Percentiles rank a stretch among this genome's conserved stretches.
phyloP scores from a whole-genome alignment of 495 filamentous ascomycete genomes.

The Trichoderma gamsii region DNA sequence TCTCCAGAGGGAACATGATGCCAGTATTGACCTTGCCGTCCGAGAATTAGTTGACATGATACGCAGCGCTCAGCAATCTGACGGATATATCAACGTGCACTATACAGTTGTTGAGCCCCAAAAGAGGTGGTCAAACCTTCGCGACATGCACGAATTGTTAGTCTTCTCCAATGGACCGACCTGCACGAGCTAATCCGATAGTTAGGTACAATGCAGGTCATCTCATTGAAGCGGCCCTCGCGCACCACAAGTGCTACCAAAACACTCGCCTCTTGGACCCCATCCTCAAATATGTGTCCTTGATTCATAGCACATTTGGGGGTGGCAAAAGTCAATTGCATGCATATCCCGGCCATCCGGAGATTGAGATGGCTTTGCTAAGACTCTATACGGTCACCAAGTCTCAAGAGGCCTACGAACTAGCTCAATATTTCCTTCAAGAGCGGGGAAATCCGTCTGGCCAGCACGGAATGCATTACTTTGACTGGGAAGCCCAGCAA shows the following conservation, averaged over 20 bases:
- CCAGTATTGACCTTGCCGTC: conserved; percentile 45
- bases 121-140: conserved; percentile 49
- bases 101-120: conserved; percentile 49
- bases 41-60: conserved; percentile 53
- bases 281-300: background rate
- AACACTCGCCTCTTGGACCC: conserved; percentile 32
- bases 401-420: conserved; percentile 39
- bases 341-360: conserved; percentile 55
- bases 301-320: conserved; percentile 25
- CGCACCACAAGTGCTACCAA: conserved; percentile 44
- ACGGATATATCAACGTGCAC: conserved; percentile 57
- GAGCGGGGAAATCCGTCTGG: conserved; percentile 51
- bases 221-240: conserved; percentile 53
- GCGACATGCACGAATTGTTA: conserved; percentile 57
- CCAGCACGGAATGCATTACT: conserved; percentile 43
- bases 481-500: conserved; percentile 44
- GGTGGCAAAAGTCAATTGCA: conserved; percentile 42
- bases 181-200: background rate
- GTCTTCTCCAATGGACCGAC: conserved; percentile 20
- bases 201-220: conserved; percentile 53
- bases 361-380: conserved; percentile 54
- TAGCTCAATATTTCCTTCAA: conserved; percentile 51
- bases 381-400: conserved; percentile 45
- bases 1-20: conserved; percentile 35
- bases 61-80: conserved; percentile 44